Conservation (phyloP, 768 basidiomycete species). For the Hygrophorus russula region DNA sequence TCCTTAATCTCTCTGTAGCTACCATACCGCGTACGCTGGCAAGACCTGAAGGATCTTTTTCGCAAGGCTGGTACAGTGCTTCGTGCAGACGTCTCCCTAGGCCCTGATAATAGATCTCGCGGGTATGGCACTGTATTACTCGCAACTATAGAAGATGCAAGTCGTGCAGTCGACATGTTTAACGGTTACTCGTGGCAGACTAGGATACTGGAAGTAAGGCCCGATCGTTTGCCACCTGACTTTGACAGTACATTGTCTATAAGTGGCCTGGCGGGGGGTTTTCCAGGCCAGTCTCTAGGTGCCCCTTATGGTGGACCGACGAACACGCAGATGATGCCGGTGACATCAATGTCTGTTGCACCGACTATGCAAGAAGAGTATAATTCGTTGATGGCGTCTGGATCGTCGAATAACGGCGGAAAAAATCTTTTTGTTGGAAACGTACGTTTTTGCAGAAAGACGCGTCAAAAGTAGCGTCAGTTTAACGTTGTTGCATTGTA, state of each 20-base stretch:
- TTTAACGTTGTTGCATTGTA: conserved; percentile 16
- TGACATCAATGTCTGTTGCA: no score
- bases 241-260: conserved; percentile 24
- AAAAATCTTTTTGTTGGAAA: conserved; percentile 83
- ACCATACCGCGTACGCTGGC: conserved; percentile 96
- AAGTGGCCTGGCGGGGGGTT: background rate
- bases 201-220: conserved; percentile 81
- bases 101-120: conserved; percentile 84
- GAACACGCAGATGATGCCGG: background rate
- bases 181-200: conserved; percentile 98
- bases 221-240: conserved; percentile 68
- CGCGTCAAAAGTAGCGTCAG: background rate
- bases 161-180: conserved; percentile 90
- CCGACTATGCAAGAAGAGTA: background rate
- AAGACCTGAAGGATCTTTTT: conserved; percentile 97
- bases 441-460: conserved; percentile 35
- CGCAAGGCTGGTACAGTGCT: conserved; percentile 87
- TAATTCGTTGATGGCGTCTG: background rate
- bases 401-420: conserved; percentile 9
- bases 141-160: conserved; percentile 90
- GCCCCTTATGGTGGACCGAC: background rate
- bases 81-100: conserved; percentile 65
- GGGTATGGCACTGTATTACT: conserved; percentile 94
- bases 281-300: background rate
- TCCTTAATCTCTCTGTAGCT: conserved; percentile 37